Evolutionary conservation across 2,329 filamentous ascomycete genomes (phyloP).

Genomic region (Anisogramma anomala): DNA sequence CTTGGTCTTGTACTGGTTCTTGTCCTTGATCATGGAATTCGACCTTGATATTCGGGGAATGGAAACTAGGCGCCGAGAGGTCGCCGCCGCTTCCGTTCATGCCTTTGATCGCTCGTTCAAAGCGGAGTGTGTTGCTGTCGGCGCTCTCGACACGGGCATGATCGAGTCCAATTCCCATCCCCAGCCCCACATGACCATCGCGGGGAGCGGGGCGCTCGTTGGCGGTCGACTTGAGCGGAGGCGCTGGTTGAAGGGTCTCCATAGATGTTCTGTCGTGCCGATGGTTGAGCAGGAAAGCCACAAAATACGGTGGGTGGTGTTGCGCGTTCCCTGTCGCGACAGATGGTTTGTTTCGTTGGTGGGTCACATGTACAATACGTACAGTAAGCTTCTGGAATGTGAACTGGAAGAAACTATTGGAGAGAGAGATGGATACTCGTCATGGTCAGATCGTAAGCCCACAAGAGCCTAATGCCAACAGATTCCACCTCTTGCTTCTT

Average conservation of each 20-base stretch:
- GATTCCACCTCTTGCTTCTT: too few relatives aligned
- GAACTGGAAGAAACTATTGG: too few relatives aligned
- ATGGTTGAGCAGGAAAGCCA: too few relatives aligned
- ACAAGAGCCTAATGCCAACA: too few relatives aligned
- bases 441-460: too few relatives aligned
- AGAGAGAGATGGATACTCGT: too few relatives aligned
- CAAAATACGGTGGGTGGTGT: too few relatives aligned
- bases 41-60: conserved; percentile 29
- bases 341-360: too few relatives aligned
- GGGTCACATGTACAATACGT: too few relatives aligned
- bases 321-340: too few relatives aligned
- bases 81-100: background rate
- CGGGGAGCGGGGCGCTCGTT: conserved; percentile 4
- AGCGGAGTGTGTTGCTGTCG: background rate
- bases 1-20: background rate
- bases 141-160: background rate
- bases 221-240: background rate
- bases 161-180: background rate
- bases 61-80: conserved; percentile 17
- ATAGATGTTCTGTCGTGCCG: too few relatives aligned
- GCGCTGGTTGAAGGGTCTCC: conserved; percentile 1
- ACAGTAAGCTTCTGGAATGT: too few relatives aligned
- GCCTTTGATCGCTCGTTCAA: background rate
- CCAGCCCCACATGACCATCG: conserved; percentile 1
- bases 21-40: conserved; percentile 22